Conservation (phyloP, 1,284 basidiomycete genomes). For the Garcileccinum viscosum region DNA sequence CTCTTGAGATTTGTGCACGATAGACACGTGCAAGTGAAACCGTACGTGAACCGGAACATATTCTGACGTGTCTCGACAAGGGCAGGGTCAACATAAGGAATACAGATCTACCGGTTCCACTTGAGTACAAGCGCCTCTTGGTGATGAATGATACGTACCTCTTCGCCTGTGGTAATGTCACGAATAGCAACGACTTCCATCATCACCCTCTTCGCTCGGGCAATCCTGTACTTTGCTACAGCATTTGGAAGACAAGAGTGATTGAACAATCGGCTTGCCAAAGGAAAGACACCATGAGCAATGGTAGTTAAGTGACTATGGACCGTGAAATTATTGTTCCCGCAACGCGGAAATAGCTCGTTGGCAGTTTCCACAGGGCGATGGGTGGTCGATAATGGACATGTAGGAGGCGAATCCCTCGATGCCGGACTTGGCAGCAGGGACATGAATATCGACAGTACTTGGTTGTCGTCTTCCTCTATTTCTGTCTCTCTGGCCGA, state of each 20-base stretch:
- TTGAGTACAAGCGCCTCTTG: neutral
- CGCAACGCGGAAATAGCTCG: slow-evolving; percentile 62
- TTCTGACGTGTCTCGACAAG: slow-evolving; percentile 63
- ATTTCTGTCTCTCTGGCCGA: slow-evolving; percentile 23
- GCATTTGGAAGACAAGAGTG: slow-evolving; percentile 80
- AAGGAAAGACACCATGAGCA: slow-evolving; percentile 75
- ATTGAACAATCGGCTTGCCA: slow-evolving; percentile 76
- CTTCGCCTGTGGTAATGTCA: slow-evolving; percentile 61
- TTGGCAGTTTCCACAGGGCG: slow-evolving; percentile 44
- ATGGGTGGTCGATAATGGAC: slow-evolving; percentile 35
- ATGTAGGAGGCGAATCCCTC: slow-evolving; percentile 38
- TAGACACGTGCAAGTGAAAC: slow-evolving; percentile 67
- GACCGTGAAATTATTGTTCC: slow-evolving; percentile 79
- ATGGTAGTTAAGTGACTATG: slow-evolving; percentile 71
- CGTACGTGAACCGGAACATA: slow-evolving; percentile 66
- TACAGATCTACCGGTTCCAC: slow-evolving; percentile 55
- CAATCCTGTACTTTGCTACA: slow-evolving; percentile 62
- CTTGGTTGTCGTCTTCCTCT: slow-evolving; percentile 30
- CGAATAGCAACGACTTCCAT: slow-evolving; percentile 71
- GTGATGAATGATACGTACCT: slow-evolving; percentile 50
- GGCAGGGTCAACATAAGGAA: slow-evolving; percentile 79
- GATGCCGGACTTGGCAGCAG: slow-evolving; percentile 55
- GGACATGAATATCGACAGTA: slow-evolving; percentile 50
- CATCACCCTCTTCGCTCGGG: slow-evolving; percentile 41
- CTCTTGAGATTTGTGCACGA: slow-evolving; percentile 54